Conservation (phyloP, 192 early-diverging fungal genomes). For the Dissophora ornata region DNA sequence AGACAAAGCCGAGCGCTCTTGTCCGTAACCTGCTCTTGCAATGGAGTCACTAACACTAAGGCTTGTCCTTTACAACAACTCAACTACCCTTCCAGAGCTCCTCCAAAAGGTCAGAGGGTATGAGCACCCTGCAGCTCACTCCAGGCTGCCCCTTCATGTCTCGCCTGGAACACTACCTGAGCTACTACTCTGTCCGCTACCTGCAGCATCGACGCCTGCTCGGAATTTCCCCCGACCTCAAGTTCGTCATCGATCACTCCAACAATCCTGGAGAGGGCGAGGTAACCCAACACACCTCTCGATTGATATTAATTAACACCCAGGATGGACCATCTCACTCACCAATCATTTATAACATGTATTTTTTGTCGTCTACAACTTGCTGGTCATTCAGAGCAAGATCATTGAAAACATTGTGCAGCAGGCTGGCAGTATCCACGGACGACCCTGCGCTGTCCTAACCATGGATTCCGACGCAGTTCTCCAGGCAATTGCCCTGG, state of each 20-base stretch:
- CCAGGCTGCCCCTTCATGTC: conserved; percentile 54
- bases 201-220: conserved; percentile 33
- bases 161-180: conserved; percentile 47
- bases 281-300: conserved; percentile 15
- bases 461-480: conserved; percentile 55
- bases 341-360: no score
- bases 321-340: background rate
- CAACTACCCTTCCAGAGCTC: conserved; percentile 12
- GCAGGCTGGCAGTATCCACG: conserved; percentile 39
- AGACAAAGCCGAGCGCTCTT: no score
- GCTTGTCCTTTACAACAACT: background rate
- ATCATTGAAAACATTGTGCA: conserved; percentile 53
- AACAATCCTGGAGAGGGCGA: conserved; percentile 55
- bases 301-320: background rate
- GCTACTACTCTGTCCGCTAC: conserved; percentile 50
- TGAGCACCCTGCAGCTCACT: conserved; percentile 49
- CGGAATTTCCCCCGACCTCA: conserved; percentile 50
- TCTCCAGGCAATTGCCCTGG: conserved; percentile 40
- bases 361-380: no score
- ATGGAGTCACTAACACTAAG: background rate
- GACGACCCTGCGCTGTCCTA: conserved; percentile 46
- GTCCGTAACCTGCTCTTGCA: no score
- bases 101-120: conserved; percentile 7
- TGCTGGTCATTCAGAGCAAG: no score
- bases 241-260: conserved; percentile 54